Conservation (phyloP, 2,329 filamentous ascomycete species). For the Zasmidium angulare region DNA sequence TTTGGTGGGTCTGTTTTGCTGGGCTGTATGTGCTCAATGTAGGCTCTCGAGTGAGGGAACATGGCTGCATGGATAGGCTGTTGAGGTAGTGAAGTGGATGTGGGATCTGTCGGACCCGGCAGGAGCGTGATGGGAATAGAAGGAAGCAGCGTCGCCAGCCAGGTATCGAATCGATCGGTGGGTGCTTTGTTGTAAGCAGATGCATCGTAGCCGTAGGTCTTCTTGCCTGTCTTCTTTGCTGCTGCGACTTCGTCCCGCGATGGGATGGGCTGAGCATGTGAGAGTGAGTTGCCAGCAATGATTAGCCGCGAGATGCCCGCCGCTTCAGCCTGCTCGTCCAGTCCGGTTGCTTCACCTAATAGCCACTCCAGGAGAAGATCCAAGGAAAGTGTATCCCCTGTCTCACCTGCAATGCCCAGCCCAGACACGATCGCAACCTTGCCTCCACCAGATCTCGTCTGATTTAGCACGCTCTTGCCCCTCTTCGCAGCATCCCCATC, state of each 20-base stretch:
- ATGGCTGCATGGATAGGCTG: slow-evolving; percentile 91
- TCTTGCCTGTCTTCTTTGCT: slow-evolving; percentile 54
- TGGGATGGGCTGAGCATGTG: slow-evolving; percentile 48
- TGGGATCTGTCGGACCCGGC: slow-evolving; percentile 80
- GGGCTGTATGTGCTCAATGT: slow-evolving; percentile 52
- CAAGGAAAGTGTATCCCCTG: slow-evolving; percentile 71
- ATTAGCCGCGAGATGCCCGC: slow-evolving; percentile 78
- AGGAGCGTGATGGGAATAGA: slow-evolving; percentile 86
- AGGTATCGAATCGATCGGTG: slow-evolving; percentile 78
- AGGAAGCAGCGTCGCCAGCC: slow-evolving; percentile 77
- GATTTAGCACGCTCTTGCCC: slow-evolving; percentile 39
- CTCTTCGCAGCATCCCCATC: slow-evolving; percentile 43
- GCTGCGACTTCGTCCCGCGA: slow-evolving; percentile 46
- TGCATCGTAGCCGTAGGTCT: slow-evolving; percentile 94
- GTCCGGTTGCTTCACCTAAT: slow-evolving; percentile 73
- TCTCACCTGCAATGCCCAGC: slow-evolving; percentile 74
- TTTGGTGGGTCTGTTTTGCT: slow-evolving; percentile 40
- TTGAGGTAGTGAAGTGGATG: slow-evolving; percentile 86
- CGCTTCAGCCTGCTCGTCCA: slow-evolving; percentile 58
- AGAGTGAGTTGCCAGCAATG: slow-evolving; percentile 86
- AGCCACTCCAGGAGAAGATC: slow-evolving; percentile 83
- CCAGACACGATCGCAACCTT: slow-evolving; percentile 91
- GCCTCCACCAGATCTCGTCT: slow-evolving; percentile 48
- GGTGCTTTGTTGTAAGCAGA: slow-evolving; percentile 84
- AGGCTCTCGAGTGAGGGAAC: slow-evolving; percentile 75